Conservation (phyloP, 345 rosid genomes). For the Geranium brycei region DNA sequence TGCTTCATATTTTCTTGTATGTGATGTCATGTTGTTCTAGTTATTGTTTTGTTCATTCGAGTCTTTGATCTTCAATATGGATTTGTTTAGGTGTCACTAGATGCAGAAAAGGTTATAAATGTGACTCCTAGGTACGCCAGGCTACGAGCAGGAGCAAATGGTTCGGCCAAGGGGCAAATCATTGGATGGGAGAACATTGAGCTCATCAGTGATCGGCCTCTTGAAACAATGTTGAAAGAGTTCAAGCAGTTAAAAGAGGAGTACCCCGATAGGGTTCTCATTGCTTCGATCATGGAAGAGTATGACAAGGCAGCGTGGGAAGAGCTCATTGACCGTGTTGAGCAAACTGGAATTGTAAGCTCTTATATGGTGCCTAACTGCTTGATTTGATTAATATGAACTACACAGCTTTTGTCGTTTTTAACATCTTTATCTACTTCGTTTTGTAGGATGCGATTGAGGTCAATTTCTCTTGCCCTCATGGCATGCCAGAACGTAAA, state of each 20-base stretch:
- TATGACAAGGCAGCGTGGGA: slow-evolving; percentile 83
- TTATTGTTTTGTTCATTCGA: neutral
- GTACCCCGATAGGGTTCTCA: slow-evolving; percentile 81
- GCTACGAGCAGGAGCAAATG: slow-evolving; percentile 54
- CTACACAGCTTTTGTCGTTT: neutral
- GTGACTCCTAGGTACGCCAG: slow-evolving; percentile 91
- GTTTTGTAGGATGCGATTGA: slow-evolving; percentile 75
- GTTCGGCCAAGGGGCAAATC: slow-evolving; percentile 69
- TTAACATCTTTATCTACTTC: too few species aligned
- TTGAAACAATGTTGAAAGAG: slow-evolving; percentile 89
- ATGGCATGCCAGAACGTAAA: slow-evolving; percentile 97
- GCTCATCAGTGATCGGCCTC: slow-evolving; percentile 88
- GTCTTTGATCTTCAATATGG: slow-evolving; percentile 7
- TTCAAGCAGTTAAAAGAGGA: slow-evolving; percentile 67
- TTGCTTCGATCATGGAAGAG: slow-evolving; percentile 98
- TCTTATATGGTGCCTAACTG: too few species aligned
- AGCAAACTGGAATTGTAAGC: slow-evolving; percentile 90
- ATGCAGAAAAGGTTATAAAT: slow-evolving; percentile 80
- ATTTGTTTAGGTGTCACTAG: slow-evolving; percentile 67
- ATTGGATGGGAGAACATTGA: slow-evolving; percentile 98
- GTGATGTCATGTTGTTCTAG: too few species aligned
- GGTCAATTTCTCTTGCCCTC: slow-evolving; percentile 95
- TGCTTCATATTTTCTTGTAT: neutral
- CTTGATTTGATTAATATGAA: neutral
- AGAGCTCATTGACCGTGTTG: slow-evolving; percentile 89